Evolutionary conservation across 1,284 basidiomycete genomes (phyloP).

Genomic region (Boletus albobrunnescens): DNA sequence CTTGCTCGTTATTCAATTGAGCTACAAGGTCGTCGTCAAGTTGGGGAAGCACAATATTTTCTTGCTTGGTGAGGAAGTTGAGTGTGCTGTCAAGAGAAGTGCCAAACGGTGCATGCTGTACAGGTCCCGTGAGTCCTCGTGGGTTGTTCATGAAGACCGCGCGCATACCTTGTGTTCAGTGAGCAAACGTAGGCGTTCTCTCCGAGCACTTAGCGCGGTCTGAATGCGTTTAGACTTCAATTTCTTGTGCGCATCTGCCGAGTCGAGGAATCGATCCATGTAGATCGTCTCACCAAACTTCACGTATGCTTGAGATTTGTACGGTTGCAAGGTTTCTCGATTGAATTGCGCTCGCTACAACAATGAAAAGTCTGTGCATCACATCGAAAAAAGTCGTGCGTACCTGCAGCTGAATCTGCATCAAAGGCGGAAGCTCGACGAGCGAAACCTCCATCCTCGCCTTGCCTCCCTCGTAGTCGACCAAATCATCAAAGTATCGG

Average conservation of each 20-base stretch:
- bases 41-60: constrained; percentile 39
- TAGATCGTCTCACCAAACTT: constrained; percentile 84
- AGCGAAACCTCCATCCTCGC: constrained; percentile 87
- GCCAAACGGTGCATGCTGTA: constrained; percentile 55
- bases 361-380: background rate
- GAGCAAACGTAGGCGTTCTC: constrained; percentile 64
- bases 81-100: constrained; percentile 50
- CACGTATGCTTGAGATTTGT: constrained; percentile 95
- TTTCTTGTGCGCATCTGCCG: constrained; percentile 67
- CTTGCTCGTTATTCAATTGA: constrained; percentile 51
- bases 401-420: constrained; percentile 95
- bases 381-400: constrained; percentile 15
- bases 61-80: constrained; percentile 52
- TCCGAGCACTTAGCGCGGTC: constrained; percentile 54
- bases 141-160: constrained; percentile 11
- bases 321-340: constrained; percentile 79
- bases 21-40: constrained; percentile 53
- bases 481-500: constrained; percentile 86
- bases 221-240: constrained; percentile 68
- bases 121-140: background rate
- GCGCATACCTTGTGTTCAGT: constrained; percentile 63
- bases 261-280: constrained; percentile 90
- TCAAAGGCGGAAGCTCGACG: constrained; percentile 81
- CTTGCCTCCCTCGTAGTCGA: constrained; percentile 85
- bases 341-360: constrained; percentile 93